Conservation (phyloP, 768 basidiomycete genomes). For the Lactifluus echinatus region DNA sequence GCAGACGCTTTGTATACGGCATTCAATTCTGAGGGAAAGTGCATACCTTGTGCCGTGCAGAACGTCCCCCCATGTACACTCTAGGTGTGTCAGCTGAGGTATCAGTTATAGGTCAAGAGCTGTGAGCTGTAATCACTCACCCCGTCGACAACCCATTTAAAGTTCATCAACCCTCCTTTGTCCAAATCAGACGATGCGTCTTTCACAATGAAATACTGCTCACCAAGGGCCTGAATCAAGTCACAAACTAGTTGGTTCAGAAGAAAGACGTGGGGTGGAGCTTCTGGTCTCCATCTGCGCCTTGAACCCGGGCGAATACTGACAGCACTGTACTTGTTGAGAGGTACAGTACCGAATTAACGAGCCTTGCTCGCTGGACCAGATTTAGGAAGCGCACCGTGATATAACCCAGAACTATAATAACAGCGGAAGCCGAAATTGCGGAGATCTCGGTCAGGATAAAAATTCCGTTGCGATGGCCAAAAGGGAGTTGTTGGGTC, state of each 20-base stretch:
- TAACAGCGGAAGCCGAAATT: conserved; percentile 22
- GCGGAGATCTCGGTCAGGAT: conserved; percentile 23
- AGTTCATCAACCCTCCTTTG: conserved; percentile 32
- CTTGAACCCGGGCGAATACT: conserved; percentile 16
- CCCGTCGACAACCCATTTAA: conserved; percentile 29
- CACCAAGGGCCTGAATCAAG: conserved; percentile 25
- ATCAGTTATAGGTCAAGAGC: not conserved
- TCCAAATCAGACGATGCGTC: not conserved
- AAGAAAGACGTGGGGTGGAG: conserved; percentile 26
- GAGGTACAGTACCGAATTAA: not conserved
- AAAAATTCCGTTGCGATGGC: conserved; percentile 22
- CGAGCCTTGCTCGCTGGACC: not conserved
- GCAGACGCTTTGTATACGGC: not conserved
- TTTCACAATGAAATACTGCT: not conserved
- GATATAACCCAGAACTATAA: conserved; percentile 22
- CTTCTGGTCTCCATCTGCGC: conserved; percentile 19
- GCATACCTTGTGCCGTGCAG: conserved; percentile 16
- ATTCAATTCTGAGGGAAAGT: not conserved
- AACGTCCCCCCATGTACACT: not conserved
- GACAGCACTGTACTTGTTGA: conserved; percentile 20
- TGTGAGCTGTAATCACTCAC: conserved; percentile 22
- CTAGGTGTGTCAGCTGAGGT: not conserved
- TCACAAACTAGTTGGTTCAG: conserved; percentile 26
- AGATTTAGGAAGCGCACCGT: conserved; percentile 14
- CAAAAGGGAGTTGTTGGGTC: conserved; percentile 18